Base-by-base conservation (phyloP, 805 yeast genomes). In the Suhomyces vadensis region DNA sequence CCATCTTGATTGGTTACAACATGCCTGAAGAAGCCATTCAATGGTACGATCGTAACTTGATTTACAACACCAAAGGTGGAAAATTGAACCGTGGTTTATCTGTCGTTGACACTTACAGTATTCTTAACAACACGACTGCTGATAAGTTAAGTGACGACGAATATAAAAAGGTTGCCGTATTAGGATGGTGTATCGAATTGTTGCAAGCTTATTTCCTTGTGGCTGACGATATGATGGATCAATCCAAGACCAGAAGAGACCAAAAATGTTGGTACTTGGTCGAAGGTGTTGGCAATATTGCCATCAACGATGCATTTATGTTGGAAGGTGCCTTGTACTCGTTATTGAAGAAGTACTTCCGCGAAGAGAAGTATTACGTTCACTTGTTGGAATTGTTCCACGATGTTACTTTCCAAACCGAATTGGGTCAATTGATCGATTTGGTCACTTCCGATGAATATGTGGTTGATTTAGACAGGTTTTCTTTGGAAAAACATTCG, bases 151-250 rank as follows among this genome's bases (percentile, higher is more conserved):
- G 74, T 7, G 75, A 62, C 14, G 87, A 73, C 24, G 94, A 89
- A 61, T 92, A 90, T 73, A 81, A 81, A 65, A 84, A 82, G 58
- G 87, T 88, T 29, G 94, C 97, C 7, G 73, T 91, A 39, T 76
- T 94, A 53, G 99, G 99, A 17, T 94, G 99, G 99, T 77, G 89
- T 56, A 82, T 94, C 55, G 99, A 94, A 72, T 77, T 94, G 53
- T 75, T 92, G 55, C 99, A 92, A 71, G 98, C 97, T 1, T 94
- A 88, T 66, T 94, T 94, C 76, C 77, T 94, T 58, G 98, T 94
- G 45, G 95, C 98, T 24, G 99, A 94, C 65, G 99, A 94, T 65
- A 94, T 94, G 82, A 94, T 94, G 99, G 99, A 94, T 67, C 81
- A 82, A 55, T 87, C 96, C 25, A 85, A 88, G 65, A 94, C 99